These are phyloP conservation scores for Exsudoporus floridanus DNA, from an alignment of 1,284 basidiomycete species.

Conservation along the genomic window DNA sequence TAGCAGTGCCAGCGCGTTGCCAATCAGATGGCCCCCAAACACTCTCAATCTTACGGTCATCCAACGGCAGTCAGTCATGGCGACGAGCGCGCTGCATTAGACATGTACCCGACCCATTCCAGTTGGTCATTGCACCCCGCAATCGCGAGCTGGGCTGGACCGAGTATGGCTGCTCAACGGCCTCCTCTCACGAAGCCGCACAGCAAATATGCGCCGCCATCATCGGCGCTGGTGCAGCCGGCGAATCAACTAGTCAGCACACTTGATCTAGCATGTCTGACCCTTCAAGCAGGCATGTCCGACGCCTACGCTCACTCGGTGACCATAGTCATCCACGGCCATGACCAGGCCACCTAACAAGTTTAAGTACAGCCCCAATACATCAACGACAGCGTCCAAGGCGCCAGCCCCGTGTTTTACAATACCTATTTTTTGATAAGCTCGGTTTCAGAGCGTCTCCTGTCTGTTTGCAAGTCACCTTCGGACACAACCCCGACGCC, in stretches of 20 bases:
- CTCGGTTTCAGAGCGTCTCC: slow-evolving; percentile 6
- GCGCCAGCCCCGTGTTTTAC: neutral
- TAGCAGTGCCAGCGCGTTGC: neutral
- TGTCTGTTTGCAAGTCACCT: slow-evolving; percentile 28
- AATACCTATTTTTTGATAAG: slow-evolving; percentile 4
- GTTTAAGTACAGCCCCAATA: slow-evolving; percentile 4
- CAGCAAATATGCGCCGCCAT: neutral
- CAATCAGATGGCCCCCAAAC: neutral
- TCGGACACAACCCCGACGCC: neutral
- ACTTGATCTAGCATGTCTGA: neutral
- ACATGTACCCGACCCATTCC: neutral
- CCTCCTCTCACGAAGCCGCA: neutral
- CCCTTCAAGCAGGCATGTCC: neutral
- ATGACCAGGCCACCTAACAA: neutral
- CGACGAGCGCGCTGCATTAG: too few species aligned
- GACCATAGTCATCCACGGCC: neutral
- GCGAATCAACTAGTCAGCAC: neutral
- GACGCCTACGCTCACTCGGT: neutral
- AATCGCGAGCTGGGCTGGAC: neutral
- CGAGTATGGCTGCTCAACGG: too few species aligned
- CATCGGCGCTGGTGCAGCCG: neutral
- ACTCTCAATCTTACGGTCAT: too few species aligned
- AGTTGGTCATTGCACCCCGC: neutral
- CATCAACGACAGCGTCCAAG: slow-evolving; percentile 2
- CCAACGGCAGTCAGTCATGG: too few species aligned